Conservation (phyloP, 139 green algal genomes). For the Chlamydomonas sphaeroides region DNA sequence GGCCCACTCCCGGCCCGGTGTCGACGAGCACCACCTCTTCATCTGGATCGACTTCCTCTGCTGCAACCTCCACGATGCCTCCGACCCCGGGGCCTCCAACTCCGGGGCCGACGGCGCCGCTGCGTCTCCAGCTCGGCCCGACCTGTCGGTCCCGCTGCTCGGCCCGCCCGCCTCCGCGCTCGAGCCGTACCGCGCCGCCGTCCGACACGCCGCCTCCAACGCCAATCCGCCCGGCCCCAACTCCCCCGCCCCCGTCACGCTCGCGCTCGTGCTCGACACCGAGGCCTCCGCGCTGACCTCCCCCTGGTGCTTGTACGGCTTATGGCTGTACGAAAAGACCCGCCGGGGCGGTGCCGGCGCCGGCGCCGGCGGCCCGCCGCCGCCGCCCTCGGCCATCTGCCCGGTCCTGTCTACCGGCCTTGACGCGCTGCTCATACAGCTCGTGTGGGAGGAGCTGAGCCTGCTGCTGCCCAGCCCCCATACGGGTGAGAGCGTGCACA, state of each 20-base stretch:
- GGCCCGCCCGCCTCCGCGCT: not conserved
- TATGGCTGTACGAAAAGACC: slow-evolving; percentile 1
- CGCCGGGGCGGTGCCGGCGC: not conserved
- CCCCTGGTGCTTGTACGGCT: slow-evolving; percentile 28
- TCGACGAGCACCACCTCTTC: not conserved
- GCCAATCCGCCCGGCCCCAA: too few species aligned
- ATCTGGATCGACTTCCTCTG: slow-evolving; percentile 14
- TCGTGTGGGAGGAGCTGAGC: slow-evolving; percentile 37
- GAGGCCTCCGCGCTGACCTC: slow-evolving; percentile 1
- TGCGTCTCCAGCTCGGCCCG: too few species aligned
- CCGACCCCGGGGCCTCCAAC: not conserved
- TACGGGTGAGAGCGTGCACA: not conserved
- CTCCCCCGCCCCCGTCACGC: too few species aligned
- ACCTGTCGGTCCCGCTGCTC: too few species aligned
- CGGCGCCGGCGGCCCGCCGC: not conserved
- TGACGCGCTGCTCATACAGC: slow-evolving; percentile 18
- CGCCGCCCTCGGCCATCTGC: not conserved
- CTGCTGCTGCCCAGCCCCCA: not conserved
- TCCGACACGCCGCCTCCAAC: not conserved
- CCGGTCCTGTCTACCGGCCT: not conserved
- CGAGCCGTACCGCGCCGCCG: not conserved
- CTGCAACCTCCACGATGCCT: slow-evolving; percentile 7
- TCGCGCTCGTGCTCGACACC: slow-evolving; percentile 1
- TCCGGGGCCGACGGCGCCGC: too few species aligned
- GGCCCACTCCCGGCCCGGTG: not conserved